Percentiles rank a stretch among this genome's conserved stretches.
Conservation (phyloP, 208 protist species). For the Angomonas ambiguus region DNA sequence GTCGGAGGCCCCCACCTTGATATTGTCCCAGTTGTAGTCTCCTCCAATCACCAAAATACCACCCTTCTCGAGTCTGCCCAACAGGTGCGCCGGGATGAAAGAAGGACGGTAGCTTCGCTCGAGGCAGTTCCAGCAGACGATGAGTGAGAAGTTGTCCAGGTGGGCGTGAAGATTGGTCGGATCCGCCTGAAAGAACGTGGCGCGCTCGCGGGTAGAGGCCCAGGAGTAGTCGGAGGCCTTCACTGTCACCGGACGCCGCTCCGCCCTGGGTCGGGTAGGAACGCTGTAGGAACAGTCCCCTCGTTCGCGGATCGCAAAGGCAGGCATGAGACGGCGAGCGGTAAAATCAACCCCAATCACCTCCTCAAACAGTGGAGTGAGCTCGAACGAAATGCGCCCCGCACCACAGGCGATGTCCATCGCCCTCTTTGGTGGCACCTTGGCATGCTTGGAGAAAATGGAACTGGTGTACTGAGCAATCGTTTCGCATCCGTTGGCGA, state of each 20-base stretch:
- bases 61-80: constrained; percentile 48
- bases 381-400: constrained; percentile 77
- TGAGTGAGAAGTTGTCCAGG: constrained; percentile 68
- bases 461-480: constrained; percentile 56
- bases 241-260: constrained; percentile 32
- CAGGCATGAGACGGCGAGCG: constrained; percentile 73
- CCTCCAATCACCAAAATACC: constrained; percentile 75
- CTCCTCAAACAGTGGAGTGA: constrained; percentile 62
- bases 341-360: constrained; percentile 85
- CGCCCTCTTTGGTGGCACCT: constrained; percentile 33
- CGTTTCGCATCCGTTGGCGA: constrained; percentile 62
- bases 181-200: constrained; percentile 86
- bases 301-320: constrained; percentile 82
- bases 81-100: constrained; percentile 64
- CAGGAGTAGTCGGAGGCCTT: constrained; percentile 38
- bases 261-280: constrained; percentile 16
- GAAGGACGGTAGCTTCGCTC: constrained; percentile 78
- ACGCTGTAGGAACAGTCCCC: constrained; percentile 72
- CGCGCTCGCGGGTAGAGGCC: constrained; percentile 54
- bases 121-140: constrained; percentile 86
- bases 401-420: constrained; percentile 86
- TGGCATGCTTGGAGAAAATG: constrained; percentile 52
- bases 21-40: constrained; percentile 57
- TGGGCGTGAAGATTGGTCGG: constrained; percentile 85
- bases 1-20: constrained; percentile 24